Percentiles rank a stretch among this genome's conserved stretches.
Evolutionary conservation across 2,329 filamentous ascomycete species (phyloP).

Genomic region (Pezicula neosporulosa): DNA sequence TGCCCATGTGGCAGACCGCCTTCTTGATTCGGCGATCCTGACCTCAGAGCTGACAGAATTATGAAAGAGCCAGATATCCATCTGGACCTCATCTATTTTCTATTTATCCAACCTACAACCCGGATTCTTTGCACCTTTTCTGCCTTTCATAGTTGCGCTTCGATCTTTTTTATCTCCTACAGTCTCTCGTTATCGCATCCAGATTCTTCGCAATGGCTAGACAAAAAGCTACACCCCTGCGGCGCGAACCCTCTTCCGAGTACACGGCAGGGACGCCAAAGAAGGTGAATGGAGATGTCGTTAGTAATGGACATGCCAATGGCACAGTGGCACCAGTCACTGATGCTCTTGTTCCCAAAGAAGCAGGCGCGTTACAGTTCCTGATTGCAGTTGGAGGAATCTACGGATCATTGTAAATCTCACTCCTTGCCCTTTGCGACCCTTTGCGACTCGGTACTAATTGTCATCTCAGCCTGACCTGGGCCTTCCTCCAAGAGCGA

Average conservation of each 20-base stretch:
- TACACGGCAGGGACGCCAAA: slow-evolving; percentile 41
- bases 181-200: background rate
- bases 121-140: background rate
- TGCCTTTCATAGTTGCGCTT: background rate
- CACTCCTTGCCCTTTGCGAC: background rate
- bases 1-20: background rate
- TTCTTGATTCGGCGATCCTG: background rate
- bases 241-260: slow-evolving; percentile 65
- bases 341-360: slow-evolving; percentile 33
- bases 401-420: slow-evolving; percentile 86
- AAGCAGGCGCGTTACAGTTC: slow-evolving; percentile 70
- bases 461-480: slow-evolving; percentile 65
- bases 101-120: background rate
- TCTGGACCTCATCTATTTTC: background rate
- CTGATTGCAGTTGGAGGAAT: slow-evolving; percentile 89
- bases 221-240: slow-evolving; percentile 60
- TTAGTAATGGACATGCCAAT: slow-evolving; percentile 18
- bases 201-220: background rate
- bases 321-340: slow-evolving; percentile 26
- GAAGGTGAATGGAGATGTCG: slow-evolving; percentile 27
- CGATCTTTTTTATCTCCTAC: background rate
- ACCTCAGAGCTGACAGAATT: background rate
- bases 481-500: slow-evolving; percentile 95
- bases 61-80: background rate
- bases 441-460: background rate